Evolutionary conservation across 1,284 basidiomycete species (phyloP).

Genomic region (Boletus smithii): DNA sequence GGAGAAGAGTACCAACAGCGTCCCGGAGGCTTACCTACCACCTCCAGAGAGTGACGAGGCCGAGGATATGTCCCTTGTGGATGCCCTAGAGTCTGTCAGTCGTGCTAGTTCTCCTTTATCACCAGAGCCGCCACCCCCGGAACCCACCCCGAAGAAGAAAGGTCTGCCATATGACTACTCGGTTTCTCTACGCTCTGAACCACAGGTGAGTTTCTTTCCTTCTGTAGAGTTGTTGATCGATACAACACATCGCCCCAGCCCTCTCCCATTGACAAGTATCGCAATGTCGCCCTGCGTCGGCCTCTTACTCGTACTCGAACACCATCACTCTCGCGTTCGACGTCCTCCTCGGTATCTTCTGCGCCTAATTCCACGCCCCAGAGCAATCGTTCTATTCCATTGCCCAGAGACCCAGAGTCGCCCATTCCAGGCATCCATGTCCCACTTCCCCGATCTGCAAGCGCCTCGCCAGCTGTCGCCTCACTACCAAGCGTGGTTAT

Average conservation of each 20-base stretch:
- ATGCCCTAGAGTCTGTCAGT: constrained; percentile 60
- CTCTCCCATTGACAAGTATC: constrained; percentile 64
- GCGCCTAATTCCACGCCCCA: constrained; percentile 63
- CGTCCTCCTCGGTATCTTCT: constrained; percentile 58
- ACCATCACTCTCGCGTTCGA: constrained; percentile 65
- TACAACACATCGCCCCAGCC: constrained; percentile 37
- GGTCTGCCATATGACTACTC: constrained; percentile 53
- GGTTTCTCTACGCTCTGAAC: constrained; percentile 59
- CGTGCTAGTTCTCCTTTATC: constrained; percentile 49
- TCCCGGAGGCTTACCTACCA: constrained; percentile 51
- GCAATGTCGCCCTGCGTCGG: constrained; percentile 58
- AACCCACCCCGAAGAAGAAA: constrained; percentile 52
- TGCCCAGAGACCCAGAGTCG: constrained; percentile 41
- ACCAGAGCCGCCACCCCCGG: constrained; percentile 36
- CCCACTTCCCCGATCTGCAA: constrained; percentile 55
- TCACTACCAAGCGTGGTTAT: constrained; percentile 29
- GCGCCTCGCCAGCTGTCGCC: constrained; percentile 44
- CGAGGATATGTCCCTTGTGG: constrained; percentile 52
- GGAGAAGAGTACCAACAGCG: constrained; percentile 43
- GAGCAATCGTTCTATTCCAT: constrained; percentile 45
- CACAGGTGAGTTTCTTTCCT: constrained; percentile 46
- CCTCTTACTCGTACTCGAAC: constrained; percentile 59
- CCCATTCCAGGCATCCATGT: constrained; percentile 46
- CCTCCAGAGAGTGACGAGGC: constrained; percentile 40
- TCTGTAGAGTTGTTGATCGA: not conserved